phyloP scores from a whole-genome alignment of 352 stramenopile genomes.

The Aphanomyces stellatus region DNA sequence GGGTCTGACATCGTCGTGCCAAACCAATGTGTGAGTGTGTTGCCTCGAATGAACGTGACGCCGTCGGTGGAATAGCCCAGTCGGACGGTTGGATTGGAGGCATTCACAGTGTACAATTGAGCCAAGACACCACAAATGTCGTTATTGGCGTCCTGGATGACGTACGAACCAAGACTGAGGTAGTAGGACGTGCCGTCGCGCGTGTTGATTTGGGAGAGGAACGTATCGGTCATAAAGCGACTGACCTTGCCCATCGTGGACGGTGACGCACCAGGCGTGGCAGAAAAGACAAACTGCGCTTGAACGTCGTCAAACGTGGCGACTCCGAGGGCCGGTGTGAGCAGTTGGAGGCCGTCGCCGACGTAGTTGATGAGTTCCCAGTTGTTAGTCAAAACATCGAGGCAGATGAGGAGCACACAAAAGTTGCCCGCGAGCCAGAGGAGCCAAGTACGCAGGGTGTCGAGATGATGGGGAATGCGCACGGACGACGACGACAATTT shows the following conservation, averaged over 20 bases:
- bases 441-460: no score
- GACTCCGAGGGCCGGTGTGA: not conserved
- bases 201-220: not conserved
- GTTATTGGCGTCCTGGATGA: not conserved
- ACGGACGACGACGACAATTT: no score
- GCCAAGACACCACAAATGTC: not conserved
- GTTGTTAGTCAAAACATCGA: not conserved
- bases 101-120: not conserved
- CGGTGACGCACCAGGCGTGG: not conserved
- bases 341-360: not conserved
- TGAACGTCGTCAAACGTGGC: not conserved
- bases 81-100: not conserved
- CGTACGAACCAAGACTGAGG: not conserved
- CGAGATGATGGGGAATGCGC: no score
- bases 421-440: not conserved
- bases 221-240: not conserved
- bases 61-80: not conserved
- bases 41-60: slow-evolving; percentile 4
- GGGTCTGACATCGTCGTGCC: not conserved
- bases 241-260: not conserved
- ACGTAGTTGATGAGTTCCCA: slow-evolving; percentile 1
- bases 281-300: not conserved
- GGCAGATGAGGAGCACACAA: not conserved
- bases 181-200: not conserved
- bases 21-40: not conserved